These are phyloP conservation scores for Salvia miltiorrhiza DNA, from an alignment of 257 asterid species.

Conservation along the genomic window DNA sequence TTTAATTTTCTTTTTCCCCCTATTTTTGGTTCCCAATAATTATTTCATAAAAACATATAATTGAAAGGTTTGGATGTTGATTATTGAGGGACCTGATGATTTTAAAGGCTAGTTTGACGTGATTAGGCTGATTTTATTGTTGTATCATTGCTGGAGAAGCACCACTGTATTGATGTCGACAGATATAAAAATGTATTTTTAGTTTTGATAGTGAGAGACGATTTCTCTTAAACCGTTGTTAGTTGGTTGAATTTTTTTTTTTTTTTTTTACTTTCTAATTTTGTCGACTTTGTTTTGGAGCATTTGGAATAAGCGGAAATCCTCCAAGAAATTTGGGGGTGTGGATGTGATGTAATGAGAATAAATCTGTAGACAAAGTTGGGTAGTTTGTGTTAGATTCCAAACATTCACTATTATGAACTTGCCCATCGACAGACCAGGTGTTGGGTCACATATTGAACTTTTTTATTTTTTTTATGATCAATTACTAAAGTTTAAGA, in stretches of 20 bases:
- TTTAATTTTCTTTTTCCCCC: not conserved
- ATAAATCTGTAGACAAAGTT: no score
- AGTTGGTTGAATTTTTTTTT: no score
- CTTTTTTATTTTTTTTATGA: no score
- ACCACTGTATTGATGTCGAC: constrained; percentile 23
- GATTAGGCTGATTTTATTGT: constrained; percentile 19
- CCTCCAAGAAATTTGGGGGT: not conserved
- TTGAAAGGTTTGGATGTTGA: not conserved
- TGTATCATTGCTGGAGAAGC: not conserved
- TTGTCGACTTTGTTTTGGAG: not conserved
- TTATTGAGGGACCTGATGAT: constrained; percentile 7
- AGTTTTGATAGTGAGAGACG: not conserved
- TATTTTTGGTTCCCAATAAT: constrained; percentile 21
- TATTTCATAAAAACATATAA: not conserved
- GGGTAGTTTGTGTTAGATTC: no score
- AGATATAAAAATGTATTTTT: not conserved
- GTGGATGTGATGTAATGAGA: no score
- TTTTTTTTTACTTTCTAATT: not conserved
- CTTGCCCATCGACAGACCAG: no score
- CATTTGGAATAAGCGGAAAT: not conserved
- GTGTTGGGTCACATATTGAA: no score
- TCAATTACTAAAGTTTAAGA: no score
- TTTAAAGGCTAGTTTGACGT: not conserved
- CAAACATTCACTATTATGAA: no score
- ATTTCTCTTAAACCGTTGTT: constrained; percentile 1